Evolutionary conservation across 257 asterid genomes (phyloP), one percentile per base, ranked within the genome.

Genomic region (Solanum peruvianum): DNA sequence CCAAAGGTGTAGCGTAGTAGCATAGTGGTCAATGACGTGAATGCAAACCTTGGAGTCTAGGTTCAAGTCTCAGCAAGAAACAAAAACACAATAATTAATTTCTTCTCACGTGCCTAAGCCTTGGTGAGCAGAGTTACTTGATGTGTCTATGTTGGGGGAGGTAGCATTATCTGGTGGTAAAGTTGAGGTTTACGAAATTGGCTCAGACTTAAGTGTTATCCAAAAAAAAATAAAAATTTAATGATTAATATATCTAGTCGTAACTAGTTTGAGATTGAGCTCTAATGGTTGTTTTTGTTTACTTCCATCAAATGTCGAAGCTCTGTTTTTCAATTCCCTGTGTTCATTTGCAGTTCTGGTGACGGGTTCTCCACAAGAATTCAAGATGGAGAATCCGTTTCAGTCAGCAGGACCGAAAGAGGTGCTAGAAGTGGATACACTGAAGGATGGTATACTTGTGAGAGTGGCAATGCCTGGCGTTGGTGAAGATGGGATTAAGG

Each of bases 381-480:
- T 88, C 87, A 86, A 88, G 86, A 84, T 87, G 87, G 92, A 87
- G 85, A 89, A 90, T 35, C 92, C 92, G 10, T 89, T 90, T 73
- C 92, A 90, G 62, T 52, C 72, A 16, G 78, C 31, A 5, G 91
- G 92, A 37, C 87, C 91, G 2, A 62, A 86, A 35, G 88, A 83
- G 25, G 87, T 88, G 87, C 75, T 90, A 16, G 90, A 86, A 44
- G 90, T 85, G 21, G 87, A 87, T 37, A 44, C 37, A 29, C 62
- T 58, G 47, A 83, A 86, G 35, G 87, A 73, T 7, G 90, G 90
- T 16, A 56, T 88, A 18, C 87, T 88, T 7, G 85, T 90, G 37
- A 84, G 91, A 23, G 70, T 89, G 42, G 72, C 88, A 45, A 77
- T 89, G 86, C 91, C 89, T 6, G 89, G 91, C 8, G 87, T 89